These are phyloP conservation scores for Glomus cerebriforme DNA, from an alignment of 192 early-diverging fungal genomes.

Conservation along the genomic window DNA sequence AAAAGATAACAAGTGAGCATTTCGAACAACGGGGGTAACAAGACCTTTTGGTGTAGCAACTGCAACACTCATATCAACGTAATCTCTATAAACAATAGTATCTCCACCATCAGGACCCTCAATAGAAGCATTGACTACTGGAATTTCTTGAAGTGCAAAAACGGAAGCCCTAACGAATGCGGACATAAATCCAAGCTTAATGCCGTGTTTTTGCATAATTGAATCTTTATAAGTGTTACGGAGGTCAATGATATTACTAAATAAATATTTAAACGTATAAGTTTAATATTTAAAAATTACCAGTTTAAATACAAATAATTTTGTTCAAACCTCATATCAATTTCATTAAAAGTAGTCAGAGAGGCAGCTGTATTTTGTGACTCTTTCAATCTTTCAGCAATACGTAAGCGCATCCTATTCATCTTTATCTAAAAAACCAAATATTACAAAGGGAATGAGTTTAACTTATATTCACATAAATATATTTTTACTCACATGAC, in stretches of 20 bases:
- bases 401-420: conserved; percentile 96
- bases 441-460: neutral
- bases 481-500: neutral
- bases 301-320: neutral
- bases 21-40: conserved; percentile 95
- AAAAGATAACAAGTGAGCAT: conserved; percentile 80
- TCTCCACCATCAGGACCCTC: conserved; percentile 64
- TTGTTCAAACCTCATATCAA: conserved; percentile 80
- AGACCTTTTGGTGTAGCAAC: conserved; percentile 99
- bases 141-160: conserved; percentile 84
- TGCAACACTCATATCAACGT: conserved; percentile 92
- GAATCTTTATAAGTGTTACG: conserved; percentile 93
- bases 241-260: conserved; percentile 84
- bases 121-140: conserved; percentile 93
- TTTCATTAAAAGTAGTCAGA: conserved; percentile 99
- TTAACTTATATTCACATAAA: neutral
- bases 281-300: neutral
- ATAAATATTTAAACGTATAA: neutral
- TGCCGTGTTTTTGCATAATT: conserved; percentile 89
- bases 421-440: conserved; percentile 72
- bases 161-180: conserved; percentile 93
- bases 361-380: conserved; percentile 96
- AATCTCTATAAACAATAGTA: conserved; percentile 91
- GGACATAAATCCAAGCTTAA: conserved; percentile 99
- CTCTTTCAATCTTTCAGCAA: conserved; percentile 94